Conservation (phyloP, 495 filamentous ascomycete species). For the Talaromyces borbonicus region DNA sequence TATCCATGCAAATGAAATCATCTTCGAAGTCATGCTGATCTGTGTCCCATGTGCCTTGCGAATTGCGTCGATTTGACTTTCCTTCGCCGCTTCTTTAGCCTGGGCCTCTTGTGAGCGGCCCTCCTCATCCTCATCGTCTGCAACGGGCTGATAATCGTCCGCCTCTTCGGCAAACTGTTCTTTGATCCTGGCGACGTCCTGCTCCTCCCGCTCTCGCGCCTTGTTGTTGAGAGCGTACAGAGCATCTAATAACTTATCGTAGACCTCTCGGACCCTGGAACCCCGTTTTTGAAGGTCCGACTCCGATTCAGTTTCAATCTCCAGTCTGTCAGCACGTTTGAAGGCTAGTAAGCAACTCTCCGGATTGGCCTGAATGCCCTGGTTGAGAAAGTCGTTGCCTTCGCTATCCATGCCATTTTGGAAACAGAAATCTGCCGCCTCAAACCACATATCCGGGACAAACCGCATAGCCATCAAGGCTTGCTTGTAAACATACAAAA, state of each 20-base stretch:
- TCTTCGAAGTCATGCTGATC: slow-evolving; percentile 60
- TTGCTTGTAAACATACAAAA: slow-evolving; percentile 88
- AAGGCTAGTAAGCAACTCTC: slow-evolving; percentile 86
- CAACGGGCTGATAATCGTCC: slow-evolving; percentile 34
- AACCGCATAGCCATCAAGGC: slow-evolving; percentile 89
- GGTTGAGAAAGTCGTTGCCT: slow-evolving; percentile 66
- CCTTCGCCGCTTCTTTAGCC: slow-evolving; percentile 44
- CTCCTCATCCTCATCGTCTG: slow-evolving; percentile 57
- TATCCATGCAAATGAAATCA: slow-evolving; percentile 88
- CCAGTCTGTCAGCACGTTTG: slow-evolving; percentile 77
- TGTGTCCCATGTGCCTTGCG: slow-evolving; percentile 61
- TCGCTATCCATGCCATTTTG: slow-evolving; percentile 58
- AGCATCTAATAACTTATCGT: slow-evolving; percentile 70
- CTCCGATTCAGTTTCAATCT: slow-evolving; percentile 57
- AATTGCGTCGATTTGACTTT: slow-evolving; percentile 58
- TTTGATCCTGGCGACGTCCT: slow-evolving; percentile 62
- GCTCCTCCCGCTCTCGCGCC: slow-evolving; percentile 59
- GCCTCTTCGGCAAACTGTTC: slow-evolving; percentile 37
- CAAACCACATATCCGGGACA: slow-evolving; percentile 91
- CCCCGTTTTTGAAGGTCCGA: slow-evolving; percentile 61
- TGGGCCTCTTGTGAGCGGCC: slow-evolving; percentile 45
- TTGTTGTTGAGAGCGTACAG: slow-evolving; percentile 72
- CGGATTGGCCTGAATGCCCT: slow-evolving; percentile 81
- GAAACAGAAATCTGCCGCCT: slow-evolving; percentile 89
- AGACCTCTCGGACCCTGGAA: slow-evolving; percentile 66